phyloP scores from a whole-genome alignment of 495 filamentous ascomycete genomes.

The Friedmanniomyces endolithicus region DNA sequence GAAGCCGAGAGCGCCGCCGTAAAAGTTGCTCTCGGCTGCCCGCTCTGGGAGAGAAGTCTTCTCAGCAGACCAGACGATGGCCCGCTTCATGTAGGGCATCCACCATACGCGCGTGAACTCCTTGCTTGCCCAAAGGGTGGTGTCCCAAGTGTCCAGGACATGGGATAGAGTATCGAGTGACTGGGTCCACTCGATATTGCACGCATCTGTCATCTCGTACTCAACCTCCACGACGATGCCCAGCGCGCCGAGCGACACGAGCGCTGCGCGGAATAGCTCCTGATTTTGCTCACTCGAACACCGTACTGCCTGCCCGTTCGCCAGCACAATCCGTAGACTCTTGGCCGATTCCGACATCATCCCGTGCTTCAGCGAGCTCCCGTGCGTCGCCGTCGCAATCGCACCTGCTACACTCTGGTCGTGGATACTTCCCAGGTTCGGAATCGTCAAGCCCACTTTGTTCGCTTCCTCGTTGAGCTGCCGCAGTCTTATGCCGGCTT shows the following conservation, averaged over 20 bases:
- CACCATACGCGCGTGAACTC: slow-evolving; percentile 96
- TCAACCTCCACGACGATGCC: slow-evolving; percentile 85
- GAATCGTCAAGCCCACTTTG: slow-evolving; percentile 62
- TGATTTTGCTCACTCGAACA: slow-evolving; percentile 61
- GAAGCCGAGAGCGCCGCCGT: slow-evolving; percentile 68
- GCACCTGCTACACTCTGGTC: slow-evolving; percentile 88
- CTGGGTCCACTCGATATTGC: slow-evolving; percentile 77
- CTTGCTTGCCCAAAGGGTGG: slow-evolving; percentile 62
- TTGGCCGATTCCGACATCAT: slow-evolving; percentile 64
- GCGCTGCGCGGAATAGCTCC: slow-evolving; percentile 75
- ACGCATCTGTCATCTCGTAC: slow-evolving; percentile 61
- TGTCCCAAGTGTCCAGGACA: slow-evolving; percentile 61
- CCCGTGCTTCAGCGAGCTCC: slow-evolving; percentile 72
- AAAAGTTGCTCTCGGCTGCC: slow-evolving; percentile 50
- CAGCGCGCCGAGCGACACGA: slow-evolving; percentile 77
- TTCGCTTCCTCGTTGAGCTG: slow-evolving; percentile 57
- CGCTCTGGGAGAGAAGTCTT: slow-evolving; percentile 48
- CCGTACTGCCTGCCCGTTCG: slow-evolving; percentile 60
- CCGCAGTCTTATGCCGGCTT: slow-evolving; percentile 73
- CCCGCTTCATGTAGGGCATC: slow-evolving; percentile 79
- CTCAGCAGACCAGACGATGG: slow-evolving; percentile 76
- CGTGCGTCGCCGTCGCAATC: slow-evolving; percentile 86
- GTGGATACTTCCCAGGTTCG: slow-evolving; percentile 87
- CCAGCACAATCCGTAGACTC: slow-evolving; percentile 64
- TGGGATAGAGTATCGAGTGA: slow-evolving; percentile 52